Percentiles rank a stretch among this genome's conserved stretches.
Evolutionary conservation across 2,329 filamentous ascomycete species (phyloP).

Genomic region (Pezizomycotina sp.): DNA sequence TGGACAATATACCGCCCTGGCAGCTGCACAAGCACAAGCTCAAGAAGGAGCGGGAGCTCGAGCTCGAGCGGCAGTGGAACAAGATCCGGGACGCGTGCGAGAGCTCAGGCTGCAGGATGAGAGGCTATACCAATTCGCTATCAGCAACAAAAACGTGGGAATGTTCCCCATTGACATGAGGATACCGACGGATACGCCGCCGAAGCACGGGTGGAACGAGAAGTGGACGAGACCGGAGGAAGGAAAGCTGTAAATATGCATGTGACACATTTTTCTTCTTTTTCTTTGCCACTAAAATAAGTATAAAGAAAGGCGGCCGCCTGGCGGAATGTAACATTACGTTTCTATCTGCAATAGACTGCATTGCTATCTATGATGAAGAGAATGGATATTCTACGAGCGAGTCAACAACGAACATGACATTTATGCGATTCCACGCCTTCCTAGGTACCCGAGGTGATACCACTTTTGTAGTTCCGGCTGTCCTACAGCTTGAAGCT

Average conservation of each 20-base stretch:
- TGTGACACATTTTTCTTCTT: too few species aligned
- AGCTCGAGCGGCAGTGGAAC: constrained; percentile 64
- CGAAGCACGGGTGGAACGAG: constrained; percentile 74
- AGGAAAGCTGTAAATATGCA: too few species aligned
- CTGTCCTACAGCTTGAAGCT: constrained; percentile 72
- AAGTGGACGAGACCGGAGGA: constrained; percentile 52
- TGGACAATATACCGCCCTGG: constrained; percentile 98
- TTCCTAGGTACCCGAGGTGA: too few species aligned
- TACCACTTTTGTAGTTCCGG: too few species aligned
- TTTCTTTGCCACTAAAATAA: too few species aligned
- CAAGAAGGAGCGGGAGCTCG: constrained; percentile 45
- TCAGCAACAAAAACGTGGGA: constrained; percentile 73
- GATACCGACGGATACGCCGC: constrained; percentile 67
- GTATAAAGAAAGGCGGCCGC: too few species aligned
- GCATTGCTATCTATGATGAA: too few species aligned
- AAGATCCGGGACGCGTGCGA: constrained; percentile 76
- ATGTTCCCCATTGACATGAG: constrained; percentile 76
- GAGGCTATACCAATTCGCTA: constrained; percentile 65
- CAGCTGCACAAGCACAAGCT: constrained; percentile 58
- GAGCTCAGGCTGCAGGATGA: constrained; percentile 46
- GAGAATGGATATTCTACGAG: too few species aligned
- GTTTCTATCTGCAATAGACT: too few species aligned
- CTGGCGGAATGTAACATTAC: too few species aligned
- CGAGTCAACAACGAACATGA: too few species aligned
- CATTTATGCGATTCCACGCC: too few species aligned